Evolutionary conservation across 768 basidiomycete species (phyloP).

Genomic region (Hemileccinum rubropunctum): DNA sequence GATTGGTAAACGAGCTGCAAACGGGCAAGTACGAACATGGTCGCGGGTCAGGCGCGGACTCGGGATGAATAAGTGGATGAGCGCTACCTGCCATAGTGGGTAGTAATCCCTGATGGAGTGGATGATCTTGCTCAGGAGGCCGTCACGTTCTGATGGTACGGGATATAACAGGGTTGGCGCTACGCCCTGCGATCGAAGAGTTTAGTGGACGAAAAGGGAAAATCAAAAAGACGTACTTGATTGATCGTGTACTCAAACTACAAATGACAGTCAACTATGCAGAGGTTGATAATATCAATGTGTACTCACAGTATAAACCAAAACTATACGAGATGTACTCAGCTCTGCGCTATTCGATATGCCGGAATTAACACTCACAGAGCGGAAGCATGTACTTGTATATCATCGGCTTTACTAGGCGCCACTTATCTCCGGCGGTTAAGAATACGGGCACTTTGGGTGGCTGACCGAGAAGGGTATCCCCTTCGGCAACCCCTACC

Average conservation of each 20-base stretch:
- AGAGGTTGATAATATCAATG: background rate
- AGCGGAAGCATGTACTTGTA: conserved; percentile 90
- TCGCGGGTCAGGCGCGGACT: conserved; percentile 3
- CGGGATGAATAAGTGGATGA: conserved; percentile 7
- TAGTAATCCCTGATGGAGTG: conserved; percentile 89
- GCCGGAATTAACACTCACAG: conserved; percentile 49
- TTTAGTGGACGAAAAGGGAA: background rate
- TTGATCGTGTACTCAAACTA: conserved; percentile 94
- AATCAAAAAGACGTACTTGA: conserved; percentile 45
- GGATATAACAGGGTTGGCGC: conserved; percentile 89
- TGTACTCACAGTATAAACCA: conserved; percentile 56
- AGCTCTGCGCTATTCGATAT: conserved; percentile 4
- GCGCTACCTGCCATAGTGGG: conserved; percentile 84
- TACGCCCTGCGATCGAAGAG: conserved; percentile 55
- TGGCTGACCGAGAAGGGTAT: conserved; percentile 25
- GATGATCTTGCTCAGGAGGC: conserved; percentile 73
- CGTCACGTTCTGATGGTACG: conserved; percentile 63
- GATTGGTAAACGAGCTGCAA: conserved; percentile 79
- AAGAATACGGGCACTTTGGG: conserved; percentile 51
- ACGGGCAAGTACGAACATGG: background rate
- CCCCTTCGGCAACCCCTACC: conserved; percentile 27
- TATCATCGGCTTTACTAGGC: conserved; percentile 75
- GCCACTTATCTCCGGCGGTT: conserved; percentile 73
- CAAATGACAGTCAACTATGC: conserved; percentile 16
- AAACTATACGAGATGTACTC: conserved; percentile 37